These are phyloP conservation scores for Globisporangium barbulae DNA, from an alignment of 352 stramenopile species.

Conservation along the genomic window DNA sequence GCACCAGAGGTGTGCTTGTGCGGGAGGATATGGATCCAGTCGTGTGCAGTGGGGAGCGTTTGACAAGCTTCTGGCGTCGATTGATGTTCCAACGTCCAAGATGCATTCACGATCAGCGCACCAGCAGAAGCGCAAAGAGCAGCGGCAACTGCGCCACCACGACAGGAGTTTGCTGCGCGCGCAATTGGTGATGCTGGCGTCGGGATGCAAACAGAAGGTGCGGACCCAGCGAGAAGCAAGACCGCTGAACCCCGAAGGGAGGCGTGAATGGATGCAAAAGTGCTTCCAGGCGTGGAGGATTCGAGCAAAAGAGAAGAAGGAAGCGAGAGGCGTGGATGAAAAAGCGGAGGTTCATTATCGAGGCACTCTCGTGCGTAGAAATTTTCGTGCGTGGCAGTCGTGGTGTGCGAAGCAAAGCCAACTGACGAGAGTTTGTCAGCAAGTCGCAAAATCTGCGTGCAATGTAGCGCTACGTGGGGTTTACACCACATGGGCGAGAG, in stretches of 20 bases:
- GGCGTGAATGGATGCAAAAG: neutral
- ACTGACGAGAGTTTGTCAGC: neutral
- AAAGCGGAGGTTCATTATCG: too few relatives aligned
- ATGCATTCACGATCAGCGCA: neutral
- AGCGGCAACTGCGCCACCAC: neutral
- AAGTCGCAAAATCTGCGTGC: neutral
- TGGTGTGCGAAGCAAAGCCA: neutral
- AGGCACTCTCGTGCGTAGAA: neutral
- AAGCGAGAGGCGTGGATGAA: neutral
- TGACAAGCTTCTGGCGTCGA: slow-evolving; percentile 4
- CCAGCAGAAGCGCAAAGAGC: neutral
- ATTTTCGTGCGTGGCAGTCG: neutral
- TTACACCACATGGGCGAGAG: neutral
- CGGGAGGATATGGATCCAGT: neutral
- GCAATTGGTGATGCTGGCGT: slow-evolving; percentile 5
- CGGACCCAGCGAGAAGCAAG: neutral
- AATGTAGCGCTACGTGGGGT: neutral
- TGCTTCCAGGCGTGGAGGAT: neutral
- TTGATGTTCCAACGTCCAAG: neutral
- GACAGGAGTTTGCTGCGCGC: slow-evolving; percentile 4
- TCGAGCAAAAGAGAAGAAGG: neutral
- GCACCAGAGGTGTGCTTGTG: neutral
- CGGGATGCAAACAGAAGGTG: neutral
- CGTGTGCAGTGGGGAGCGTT: slow-evolving; percentile 1
- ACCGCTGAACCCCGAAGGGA: neutral